Evolutionary conservation across 1,284 basidiomycete genomes (phyloP).

Genomic region (Rhodotorula sp.): DNA sequence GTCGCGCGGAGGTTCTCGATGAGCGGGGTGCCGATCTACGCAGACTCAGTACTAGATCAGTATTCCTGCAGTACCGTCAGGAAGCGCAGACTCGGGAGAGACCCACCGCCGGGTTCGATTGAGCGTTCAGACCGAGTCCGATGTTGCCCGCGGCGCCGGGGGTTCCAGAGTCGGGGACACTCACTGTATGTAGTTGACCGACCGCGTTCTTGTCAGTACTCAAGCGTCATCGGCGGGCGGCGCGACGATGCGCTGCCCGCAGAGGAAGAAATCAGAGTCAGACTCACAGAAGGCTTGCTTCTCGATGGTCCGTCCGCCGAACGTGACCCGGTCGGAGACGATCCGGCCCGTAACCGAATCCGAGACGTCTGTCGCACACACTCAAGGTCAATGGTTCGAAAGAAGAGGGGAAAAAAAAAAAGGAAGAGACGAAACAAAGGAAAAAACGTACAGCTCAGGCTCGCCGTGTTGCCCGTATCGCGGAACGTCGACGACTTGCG

Average conservation of each 20-base stretch:
- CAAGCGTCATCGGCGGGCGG: background rate
- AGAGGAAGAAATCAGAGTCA: too few species aligned
- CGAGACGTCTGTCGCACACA: background rate
- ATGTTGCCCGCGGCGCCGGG: background rate
- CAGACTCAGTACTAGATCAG: too few species aligned
- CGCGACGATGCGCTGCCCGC: background rate
- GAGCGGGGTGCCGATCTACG: constrained; percentile 3
- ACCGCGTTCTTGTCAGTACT: too few species aligned
- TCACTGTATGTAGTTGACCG: background rate
- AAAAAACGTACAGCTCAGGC: background rate
- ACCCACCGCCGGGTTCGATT: background rate
- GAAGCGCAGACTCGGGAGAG: too few species aligned
- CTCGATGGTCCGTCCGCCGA: constrained; percentile 2
- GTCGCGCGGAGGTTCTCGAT: constrained; percentile 3
- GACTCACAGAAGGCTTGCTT: constrained; percentile 3
- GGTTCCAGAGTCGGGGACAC: background rate
- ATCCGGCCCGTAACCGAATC: background rate
- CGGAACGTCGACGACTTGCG: background rate
- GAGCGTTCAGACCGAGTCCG: background rate
- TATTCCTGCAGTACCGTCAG: too few species aligned
- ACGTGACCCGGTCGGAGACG: background rate
- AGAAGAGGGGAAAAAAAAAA: too few species aligned
- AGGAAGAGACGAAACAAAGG: too few species aligned
- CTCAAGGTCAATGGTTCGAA: too few species aligned
- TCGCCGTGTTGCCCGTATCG: background rate